Evolutionary conservation across 257 asterid genomes (phyloP).

Genomic region (Solanum etuberosum): DNA sequence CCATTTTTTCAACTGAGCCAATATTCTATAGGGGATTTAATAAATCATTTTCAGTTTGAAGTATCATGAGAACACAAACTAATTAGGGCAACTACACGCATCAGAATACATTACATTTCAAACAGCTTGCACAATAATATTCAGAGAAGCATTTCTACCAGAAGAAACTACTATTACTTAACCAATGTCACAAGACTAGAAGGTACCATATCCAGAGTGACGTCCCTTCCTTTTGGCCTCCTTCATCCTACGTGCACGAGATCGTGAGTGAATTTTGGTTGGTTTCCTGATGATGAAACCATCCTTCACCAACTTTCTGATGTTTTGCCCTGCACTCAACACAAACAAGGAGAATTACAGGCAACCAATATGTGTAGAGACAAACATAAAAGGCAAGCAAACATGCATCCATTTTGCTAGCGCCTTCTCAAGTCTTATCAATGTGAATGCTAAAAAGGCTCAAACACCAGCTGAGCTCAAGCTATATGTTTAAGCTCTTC

Average conservation of each 20-base stretch:
- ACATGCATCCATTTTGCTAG: background rate
- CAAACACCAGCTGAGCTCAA: background rate
- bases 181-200: background rate
- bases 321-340: constrained; percentile 53
- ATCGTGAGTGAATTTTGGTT: constrained; percentile 87
- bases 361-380: background rate
- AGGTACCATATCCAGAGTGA: constrained; percentile 89
- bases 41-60: background rate
- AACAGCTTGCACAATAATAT: background rate
- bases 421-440: background rate
- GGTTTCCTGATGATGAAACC: constrained; percentile 93
- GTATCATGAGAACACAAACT: background rate
- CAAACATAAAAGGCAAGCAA: background rate
- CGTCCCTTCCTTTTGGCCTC: constrained; percentile 96
- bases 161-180: background rate
- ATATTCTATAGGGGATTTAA: background rate
- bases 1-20: background rate
- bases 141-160: background rate
- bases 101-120: background rate
- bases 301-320: constrained; percentile 85
- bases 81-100: background rate
- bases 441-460: background rate
- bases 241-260: constrained; percentile 92
- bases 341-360: background rate
- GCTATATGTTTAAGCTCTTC: background rate